Base-by-base conservation (phyloP, 805 yeast genomes). In the Saturnispora ahearnii region DNA sequence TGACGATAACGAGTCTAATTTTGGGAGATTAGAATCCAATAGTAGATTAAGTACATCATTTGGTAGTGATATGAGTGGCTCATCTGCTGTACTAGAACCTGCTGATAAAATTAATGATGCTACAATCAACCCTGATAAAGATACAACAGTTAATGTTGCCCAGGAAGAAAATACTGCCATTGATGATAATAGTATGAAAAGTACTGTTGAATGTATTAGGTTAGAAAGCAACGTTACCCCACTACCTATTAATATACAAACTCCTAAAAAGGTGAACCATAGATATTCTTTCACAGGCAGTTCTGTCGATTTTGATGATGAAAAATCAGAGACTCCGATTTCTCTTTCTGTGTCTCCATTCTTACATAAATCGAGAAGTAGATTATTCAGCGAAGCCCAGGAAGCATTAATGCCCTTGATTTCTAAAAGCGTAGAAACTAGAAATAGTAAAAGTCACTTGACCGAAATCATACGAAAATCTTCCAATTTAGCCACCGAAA, bases 251-350 rank as follows among this genome's bases (percentile, higher is more conserved):
- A 57, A 59, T 31, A 59, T 60, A 32, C 41, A 36, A 22, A 36
- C 18, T 22, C 18, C 40, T 6, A 36, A 43, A 13, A 48, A 24
- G 21, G n/a, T 18, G 18, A 52, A 50, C 15, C 62, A 54, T 51
- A 52, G 60, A 15, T 62, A 55, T 47, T 64, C 71, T 5, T 66
- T 66, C 50, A 60, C 62, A 18, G 40, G 40, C 4, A 54, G 63
- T 9, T 55, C 62, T 10, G 61, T 63, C 1, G 71, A 67, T 50
- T 62, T 62, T 43, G 72, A 68, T 51, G 65, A 68, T 49, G 72
- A 68, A 54, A 65, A 60, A 42, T 51, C 58, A 6, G 53, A 53
- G 29, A 56, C 64, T 1, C 60, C 63, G 8, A 43, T 47, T n/a
- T 50, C 55, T 6, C 36, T 53, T 18, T 50, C 60, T 8, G 45